Evolutionary conservation across 2,329 filamentous ascomycete species (phyloP).

Genomic region (Epicoccum sorghinum): DNA sequence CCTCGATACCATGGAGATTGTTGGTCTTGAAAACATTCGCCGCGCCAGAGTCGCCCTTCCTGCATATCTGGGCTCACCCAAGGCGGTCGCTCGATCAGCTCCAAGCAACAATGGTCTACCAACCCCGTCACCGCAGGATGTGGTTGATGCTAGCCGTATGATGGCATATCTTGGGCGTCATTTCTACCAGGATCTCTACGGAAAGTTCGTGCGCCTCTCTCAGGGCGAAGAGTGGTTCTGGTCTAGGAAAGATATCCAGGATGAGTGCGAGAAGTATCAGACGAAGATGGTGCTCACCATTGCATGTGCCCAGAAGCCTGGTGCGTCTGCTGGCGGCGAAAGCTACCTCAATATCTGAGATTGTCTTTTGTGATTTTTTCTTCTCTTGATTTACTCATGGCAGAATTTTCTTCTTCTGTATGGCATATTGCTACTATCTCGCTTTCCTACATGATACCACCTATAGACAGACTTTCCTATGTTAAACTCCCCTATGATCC

Average conservation of each 20-base stretch:
- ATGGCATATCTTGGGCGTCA: slow-evolving; percentile 36
- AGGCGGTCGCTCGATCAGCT: slow-evolving; percentile 11
- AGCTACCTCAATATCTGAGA: slow-evolving; percentile 28
- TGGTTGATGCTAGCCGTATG: slow-evolving; percentile 29
- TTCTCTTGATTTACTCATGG: background rate
- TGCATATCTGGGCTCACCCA: slow-evolving; percentile 20
- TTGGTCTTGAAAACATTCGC: slow-evolving; percentile 35
- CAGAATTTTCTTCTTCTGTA: background rate
- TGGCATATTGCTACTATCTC: background rate
- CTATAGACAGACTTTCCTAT: slow-evolving; percentile 13
- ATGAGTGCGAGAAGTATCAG: slow-evolving; percentile 32
- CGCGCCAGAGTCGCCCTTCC: slow-evolving; percentile 35
- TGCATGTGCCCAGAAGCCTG: slow-evolving; percentile 31
- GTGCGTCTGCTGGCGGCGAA: slow-evolving; percentile 8
- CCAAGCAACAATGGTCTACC: slow-evolving; percentile 15
- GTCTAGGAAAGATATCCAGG: slow-evolving; percentile 26
- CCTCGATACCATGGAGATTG: slow-evolving; percentile 38
- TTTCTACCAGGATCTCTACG: slow-evolving; percentile 34
- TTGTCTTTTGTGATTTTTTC: background rate
- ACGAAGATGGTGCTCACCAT: slow-evolving; percentile 38
- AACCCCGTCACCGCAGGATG: slow-evolving; percentile 26
- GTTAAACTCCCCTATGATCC: background rate
- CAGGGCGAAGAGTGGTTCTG: slow-evolving; percentile 39
- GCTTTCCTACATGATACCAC: slow-evolving; percentile 18
- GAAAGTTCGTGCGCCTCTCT: slow-evolving; percentile 22